Evolutionary conservation across 192 early-diverging fungal species (phyloP).

Genomic region (Backusella circina): DNA sequence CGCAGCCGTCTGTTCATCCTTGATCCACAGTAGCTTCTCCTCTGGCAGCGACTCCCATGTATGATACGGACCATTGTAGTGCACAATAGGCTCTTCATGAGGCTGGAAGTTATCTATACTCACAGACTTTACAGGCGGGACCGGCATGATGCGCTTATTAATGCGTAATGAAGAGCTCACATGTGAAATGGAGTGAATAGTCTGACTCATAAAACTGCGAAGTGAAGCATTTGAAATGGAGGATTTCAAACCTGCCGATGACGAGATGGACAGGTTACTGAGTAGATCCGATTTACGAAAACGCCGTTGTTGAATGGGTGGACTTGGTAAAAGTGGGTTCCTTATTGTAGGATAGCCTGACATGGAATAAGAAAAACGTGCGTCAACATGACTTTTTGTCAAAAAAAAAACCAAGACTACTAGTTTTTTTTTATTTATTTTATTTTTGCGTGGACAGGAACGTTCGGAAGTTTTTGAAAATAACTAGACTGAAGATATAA

Average conservation of each 20-base stretch:
- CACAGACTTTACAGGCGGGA: neutral
- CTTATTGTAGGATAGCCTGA: slow-evolving; percentile 7
- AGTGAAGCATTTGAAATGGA: slow-evolving; percentile 5
- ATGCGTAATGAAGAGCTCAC: neutral
- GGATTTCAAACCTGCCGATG: slow-evolving; percentile 1
- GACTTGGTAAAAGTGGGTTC: slow-evolving; percentile 15
- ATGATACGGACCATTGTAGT: slow-evolving; percentile 23
- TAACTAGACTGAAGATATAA: no score
- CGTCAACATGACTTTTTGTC: neutral
- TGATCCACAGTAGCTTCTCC: slow-evolving; percentile 22
- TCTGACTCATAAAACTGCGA: slow-evolving; percentile 14
- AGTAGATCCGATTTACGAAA: slow-evolving; percentile 3
- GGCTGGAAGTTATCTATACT: neutral
- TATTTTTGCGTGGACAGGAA: neutral
- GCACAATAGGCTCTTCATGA: slow-evolving; percentile 7
- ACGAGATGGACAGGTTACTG: neutral
- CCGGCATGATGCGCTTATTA: slow-evolving; percentile 12
- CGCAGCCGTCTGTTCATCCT: slow-evolving; percentile 7
- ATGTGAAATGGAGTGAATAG: slow-evolving; percentile 4
- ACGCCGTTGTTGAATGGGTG: slow-evolving; percentile 1
- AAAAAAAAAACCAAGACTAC: neutral
- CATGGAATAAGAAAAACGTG: slow-evolving; percentile 8
- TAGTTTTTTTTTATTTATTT: neutral
- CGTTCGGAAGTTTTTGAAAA: no score
- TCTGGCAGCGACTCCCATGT: slow-evolving; percentile 15